These are phyloP conservation scores for Chaetoceros muelleri DNA, from an alignment of 108 stramenopile genomes.

Conservation along the genomic window DNA sequence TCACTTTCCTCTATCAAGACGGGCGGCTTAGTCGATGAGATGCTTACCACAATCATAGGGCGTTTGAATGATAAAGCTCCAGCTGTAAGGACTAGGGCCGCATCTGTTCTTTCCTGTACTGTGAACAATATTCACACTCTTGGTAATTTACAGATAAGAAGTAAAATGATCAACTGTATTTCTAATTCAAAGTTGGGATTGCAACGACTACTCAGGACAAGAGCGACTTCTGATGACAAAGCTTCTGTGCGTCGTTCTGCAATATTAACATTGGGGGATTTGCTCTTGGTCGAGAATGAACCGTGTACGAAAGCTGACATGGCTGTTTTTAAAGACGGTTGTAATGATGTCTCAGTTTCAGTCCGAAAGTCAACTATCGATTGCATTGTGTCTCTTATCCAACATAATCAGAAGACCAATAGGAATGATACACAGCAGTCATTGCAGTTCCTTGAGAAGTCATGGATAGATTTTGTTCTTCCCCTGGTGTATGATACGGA, in stretches of 20 bases:
- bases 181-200: not conserved
- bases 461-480: slow-evolving; percentile 64
- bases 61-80: slow-evolving; percentile 58
- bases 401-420: slow-evolving; percentile 16
- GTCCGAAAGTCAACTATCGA: slow-evolving; percentile 66
- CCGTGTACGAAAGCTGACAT: slow-evolving; percentile 34
- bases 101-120: slow-evolving; percentile 28
- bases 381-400: slow-evolving; percentile 44
- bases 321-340: slow-evolving; percentile 38
- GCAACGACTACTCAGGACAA: slow-evolving; percentile 13
- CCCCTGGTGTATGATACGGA: slow-evolving; percentile 66
- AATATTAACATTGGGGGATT: slow-evolving; percentile 41
- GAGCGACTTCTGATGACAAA: slow-evolving; percentile 51
- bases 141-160: too few species aligned
- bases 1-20: not conserved
- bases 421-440: not conserved
- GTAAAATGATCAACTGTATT: too few species aligned
- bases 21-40: slow-evolving; percentile 6
- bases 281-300: slow-evolving; percentile 25
- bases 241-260: slow-evolving; percentile 59
- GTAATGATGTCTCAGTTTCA: slow-evolving; percentile 55
- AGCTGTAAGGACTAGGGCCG: slow-evolving; percentile 60
- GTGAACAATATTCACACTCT: slow-evolving; percentile 10
- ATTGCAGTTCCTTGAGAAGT: slow-evolving; percentile 24
- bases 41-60: slow-evolving; percentile 47